Evolutionary conservation across 495 filamentous ascomycete genomes (phyloP).

Genomic region (Venustampulla echinocandica): DNA sequence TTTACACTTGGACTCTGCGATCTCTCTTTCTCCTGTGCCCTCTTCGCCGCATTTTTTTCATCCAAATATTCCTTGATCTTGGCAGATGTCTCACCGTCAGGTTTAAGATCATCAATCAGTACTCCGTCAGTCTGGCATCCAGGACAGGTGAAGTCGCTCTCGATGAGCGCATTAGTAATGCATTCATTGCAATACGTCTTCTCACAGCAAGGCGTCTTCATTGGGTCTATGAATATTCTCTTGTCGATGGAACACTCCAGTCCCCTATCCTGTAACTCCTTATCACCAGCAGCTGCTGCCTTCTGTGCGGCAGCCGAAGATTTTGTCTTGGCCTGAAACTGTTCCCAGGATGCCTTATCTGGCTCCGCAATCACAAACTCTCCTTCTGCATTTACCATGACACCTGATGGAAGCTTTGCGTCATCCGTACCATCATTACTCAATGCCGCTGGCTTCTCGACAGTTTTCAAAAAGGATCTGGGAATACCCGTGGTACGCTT

Average conservation of each 20-base stretch:
- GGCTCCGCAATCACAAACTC: slow-evolving; percentile 92
- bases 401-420: slow-evolving; percentile 65
- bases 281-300: slow-evolving; percentile 62
- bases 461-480: slow-evolving; percentile 80
- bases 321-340: slow-evolving; percentile 89
- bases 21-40: slow-evolving; percentile 51
- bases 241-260: slow-evolving; percentile 93
- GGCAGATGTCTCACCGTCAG: slow-evolving; percentile 64
- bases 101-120: slow-evolving; percentile 79
- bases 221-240: slow-evolving; percentile 91
- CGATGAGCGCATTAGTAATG: slow-evolving; percentile 94
- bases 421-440: slow-evolving; percentile 65
- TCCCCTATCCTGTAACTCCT: slow-evolving; percentile 74
- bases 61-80: slow-evolving; percentile 76
- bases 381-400: slow-evolving; percentile 96
- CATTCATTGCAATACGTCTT: slow-evolving; percentile 98
- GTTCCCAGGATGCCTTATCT: slow-evolving; percentile 90
- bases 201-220: slow-evolving; percentile 95
- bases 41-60: slow-evolving; percentile 49
- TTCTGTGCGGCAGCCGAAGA: slow-evolving; percentile 71
- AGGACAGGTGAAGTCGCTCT: slow-evolving; percentile 94
- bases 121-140: slow-evolving; percentile 83
- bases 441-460: slow-evolving; percentile 78
- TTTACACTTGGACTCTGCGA: slow-evolving; percentile 40
- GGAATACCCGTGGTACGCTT: slow-evolving; percentile 96